These are phyloP conservation scores for Penicillium occitanis DNA, from an alignment of 2,329 filamentous ascomycete genomes.

Conservation along the genomic window DNA sequence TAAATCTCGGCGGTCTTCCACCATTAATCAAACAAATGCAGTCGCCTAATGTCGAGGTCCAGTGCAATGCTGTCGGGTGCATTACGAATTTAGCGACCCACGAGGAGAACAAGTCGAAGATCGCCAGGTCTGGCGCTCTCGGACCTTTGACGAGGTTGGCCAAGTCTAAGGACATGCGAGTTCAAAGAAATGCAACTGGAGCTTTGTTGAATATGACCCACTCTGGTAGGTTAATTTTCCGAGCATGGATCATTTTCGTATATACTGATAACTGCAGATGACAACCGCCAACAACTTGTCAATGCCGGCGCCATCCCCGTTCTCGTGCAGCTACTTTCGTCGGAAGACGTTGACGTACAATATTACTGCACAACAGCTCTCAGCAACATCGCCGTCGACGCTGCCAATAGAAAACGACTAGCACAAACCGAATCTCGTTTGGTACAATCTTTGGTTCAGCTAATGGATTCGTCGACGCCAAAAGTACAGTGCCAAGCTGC, in stretches of 20 bases:
- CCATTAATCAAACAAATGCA: slow-evolving; percentile 98
- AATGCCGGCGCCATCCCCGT: slow-evolving; percentile 98
- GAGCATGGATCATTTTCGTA: neutral
- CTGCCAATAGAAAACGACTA: slow-evolving; percentile 84
- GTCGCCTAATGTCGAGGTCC: slow-evolving; percentile 94
- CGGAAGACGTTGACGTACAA: slow-evolving; percentile 92
- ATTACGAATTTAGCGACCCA: slow-evolving; percentile 98
- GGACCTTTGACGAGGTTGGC: slow-evolving; percentile 87
- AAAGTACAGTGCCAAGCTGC: slow-evolving; percentile 99
- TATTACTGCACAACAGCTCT: slow-evolving; percentile 99
- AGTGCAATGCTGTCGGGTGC: slow-evolving; percentile 98
- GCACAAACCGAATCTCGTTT: slow-evolving; percentile 87
- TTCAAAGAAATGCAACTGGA: slow-evolving; percentile 95
- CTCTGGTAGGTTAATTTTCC: slow-evolving; percentile 64
- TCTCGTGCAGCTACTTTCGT: slow-evolving; percentile 89
- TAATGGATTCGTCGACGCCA: slow-evolving; percentile 96
- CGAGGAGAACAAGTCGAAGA: slow-evolving; percentile 99
- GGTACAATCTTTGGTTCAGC: slow-evolving; percentile 87
- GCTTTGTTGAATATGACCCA: slow-evolving; percentile 99
- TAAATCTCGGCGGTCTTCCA: slow-evolving; percentile 82
- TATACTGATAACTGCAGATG: slow-evolving; percentile 60
- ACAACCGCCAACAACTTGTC: slow-evolving; percentile 96
- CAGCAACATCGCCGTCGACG: slow-evolving; percentile 96
- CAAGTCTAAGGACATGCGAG: slow-evolving; percentile 97
- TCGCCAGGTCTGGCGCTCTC: slow-evolving; percentile 89